Percentiles rank a stretch among this genome's conserved stretches.
phyloP scores from a whole-genome alignment of 331 rosid species.

The Cydonia oblonga region DNA sequence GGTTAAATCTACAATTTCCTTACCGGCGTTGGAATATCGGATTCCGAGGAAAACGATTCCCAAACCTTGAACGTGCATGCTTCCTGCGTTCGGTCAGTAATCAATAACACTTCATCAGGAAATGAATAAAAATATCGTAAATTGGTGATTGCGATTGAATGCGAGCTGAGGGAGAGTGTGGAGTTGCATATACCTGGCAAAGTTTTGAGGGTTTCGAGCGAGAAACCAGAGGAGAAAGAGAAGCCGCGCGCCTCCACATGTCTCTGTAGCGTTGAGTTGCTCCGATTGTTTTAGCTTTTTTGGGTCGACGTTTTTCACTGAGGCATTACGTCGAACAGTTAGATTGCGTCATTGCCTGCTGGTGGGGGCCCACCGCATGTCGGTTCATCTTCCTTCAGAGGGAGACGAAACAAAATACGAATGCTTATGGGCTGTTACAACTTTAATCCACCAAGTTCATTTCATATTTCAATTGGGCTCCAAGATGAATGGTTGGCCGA shows the following conservation, averaged over 20 bases:
- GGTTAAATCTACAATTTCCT: not conserved
- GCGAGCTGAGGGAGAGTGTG: not conserved
- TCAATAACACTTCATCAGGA: not conserved
- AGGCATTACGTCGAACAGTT: constrained; percentile 26
- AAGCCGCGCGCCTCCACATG: constrained; percentile 70
- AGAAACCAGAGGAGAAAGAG: constrained; percentile 23
- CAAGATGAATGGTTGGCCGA: not conserved
- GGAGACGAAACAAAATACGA: too few species aligned
- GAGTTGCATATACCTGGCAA: constrained; percentile 13
- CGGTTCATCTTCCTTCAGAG: not conserved
- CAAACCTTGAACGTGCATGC: constrained; percentile 10
- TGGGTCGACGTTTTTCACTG: not conserved
- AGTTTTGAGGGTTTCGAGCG: constrained; percentile 21
- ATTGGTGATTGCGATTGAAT: not conserved
- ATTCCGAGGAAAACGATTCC: constrained; percentile 29
- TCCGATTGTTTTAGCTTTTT: not conserved
- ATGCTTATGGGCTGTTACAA: not conserved
- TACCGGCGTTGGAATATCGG: constrained; percentile 36
- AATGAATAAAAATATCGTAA: not conserved
- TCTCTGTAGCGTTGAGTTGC: not conserved
- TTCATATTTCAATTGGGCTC: not conserved
- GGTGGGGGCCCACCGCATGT: not conserved
- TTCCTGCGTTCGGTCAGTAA: constrained; percentile 26
- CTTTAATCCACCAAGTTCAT: not conserved
- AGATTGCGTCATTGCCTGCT: not conserved